Percentiles rank a stretch among this genome's conserved stretches.
phyloP scores from a whole-genome alignment of 106 monocot genomes.

The Dendrobium officinale region DNA sequence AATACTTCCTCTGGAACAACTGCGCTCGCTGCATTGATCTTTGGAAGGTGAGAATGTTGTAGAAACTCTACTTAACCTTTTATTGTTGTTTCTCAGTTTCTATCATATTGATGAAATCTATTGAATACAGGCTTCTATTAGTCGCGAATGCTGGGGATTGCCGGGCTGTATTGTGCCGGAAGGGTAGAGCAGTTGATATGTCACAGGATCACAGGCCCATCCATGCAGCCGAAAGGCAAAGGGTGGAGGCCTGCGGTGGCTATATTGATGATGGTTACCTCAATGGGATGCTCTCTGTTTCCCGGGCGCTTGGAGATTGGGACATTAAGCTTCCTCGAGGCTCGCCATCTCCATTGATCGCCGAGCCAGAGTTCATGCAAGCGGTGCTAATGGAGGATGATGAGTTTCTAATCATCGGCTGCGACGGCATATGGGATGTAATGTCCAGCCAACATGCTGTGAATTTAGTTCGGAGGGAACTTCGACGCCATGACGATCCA shows the following conservation, averaged over 20 bases:
- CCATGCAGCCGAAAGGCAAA: constrained; percentile 23
- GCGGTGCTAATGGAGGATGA: constrained; percentile 38
- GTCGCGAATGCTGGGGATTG: constrained; percentile 71
- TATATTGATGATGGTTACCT: constrained; percentile 56
- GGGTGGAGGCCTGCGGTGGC: constrained; percentile 42
- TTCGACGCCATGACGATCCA: constrained; percentile 45
- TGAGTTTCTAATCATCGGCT: constrained; percentile 64
- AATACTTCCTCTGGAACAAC: constrained; percentile 73
- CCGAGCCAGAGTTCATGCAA: constrained; percentile 50
- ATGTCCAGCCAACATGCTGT: constrained; percentile 60
- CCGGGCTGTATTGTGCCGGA: constrained; percentile 49
- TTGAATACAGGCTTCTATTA: constrained; percentile 29
- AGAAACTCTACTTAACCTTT: neutral
- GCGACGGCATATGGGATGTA: constrained; percentile 74
- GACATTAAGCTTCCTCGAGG: constrained; percentile 39
- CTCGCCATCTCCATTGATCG: constrained; percentile 44
- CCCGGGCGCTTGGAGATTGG: constrained; percentile 63
- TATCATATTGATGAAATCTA: neutral
- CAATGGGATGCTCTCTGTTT: constrained; percentile 53
- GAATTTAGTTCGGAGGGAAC: constrained; percentile 30
- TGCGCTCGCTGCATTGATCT: constrained; percentile 49
- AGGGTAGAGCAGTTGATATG: constrained; percentile 52
- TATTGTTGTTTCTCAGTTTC: neutral
- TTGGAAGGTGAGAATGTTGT: constrained; percentile 45
- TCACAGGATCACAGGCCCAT: constrained; percentile 52